These are phyloP conservation scores for Epichloe uncinata DNA, from an alignment of 2,329 filamentous ascomycete species.

Conservation along the genomic window DNA sequence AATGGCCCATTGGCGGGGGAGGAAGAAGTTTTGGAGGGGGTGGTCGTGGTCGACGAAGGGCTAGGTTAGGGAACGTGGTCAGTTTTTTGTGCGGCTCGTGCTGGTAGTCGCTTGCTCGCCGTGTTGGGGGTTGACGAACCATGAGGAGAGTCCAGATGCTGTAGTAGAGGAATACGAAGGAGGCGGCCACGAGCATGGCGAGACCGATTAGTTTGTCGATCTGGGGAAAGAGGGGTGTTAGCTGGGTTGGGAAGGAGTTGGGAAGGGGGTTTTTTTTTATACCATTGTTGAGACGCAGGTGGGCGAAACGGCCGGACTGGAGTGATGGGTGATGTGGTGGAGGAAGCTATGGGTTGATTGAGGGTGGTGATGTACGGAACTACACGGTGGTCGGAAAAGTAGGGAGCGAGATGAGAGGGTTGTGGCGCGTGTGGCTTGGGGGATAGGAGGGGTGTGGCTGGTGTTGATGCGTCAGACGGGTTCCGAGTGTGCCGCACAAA, in stretches of 20 bases:
- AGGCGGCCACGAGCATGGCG: slow-evolving; percentile 54
- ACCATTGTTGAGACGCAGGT: slow-evolving; percentile 18
- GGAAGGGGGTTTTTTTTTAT: neutral
- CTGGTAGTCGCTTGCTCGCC: neutral
- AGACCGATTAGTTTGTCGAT: slow-evolving; percentile 71
- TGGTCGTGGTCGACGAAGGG: slow-evolving; percentile 96
- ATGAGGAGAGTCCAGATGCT: slow-evolving; percentile 95
- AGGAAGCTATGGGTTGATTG: neutral
- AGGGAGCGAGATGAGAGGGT: neutral
- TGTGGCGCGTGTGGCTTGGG: neutral
- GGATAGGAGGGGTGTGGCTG: neutral
- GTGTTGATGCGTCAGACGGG: no score
- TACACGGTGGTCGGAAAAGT: neutral
- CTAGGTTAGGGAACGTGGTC: slow-evolving; percentile 30
- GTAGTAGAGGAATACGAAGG: slow-evolving; percentile 68
- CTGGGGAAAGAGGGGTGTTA: slow-evolving; percentile 29
- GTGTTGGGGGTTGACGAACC: slow-evolving; percentile 39
- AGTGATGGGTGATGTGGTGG: neutral
- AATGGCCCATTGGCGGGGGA: slow-evolving; percentile 95
- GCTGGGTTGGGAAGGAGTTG: neutral
- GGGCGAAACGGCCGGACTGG: slow-evolving; percentile 4
- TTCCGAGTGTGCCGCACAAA: no score
- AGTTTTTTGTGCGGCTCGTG: neutral
- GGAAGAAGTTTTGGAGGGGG: slow-evolving; percentile 87
- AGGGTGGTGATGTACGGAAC: neutral